Evolutionary conservation across 1,284 basidiomycete genomes (phyloP).

Genomic region (Trichosporon ovoides): DNA sequence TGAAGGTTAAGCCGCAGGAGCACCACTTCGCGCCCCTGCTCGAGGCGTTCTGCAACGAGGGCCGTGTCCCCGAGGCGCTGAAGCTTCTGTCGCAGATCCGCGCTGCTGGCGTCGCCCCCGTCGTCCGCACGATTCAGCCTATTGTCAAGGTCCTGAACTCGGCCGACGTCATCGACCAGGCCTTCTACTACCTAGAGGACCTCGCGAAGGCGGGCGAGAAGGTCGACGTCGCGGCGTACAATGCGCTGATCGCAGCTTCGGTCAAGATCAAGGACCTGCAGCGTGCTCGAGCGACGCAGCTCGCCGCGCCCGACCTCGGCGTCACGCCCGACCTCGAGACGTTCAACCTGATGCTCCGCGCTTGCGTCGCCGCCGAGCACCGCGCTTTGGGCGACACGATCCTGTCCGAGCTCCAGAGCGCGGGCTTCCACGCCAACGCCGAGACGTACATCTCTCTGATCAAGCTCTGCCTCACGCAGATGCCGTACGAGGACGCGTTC

Average conservation of each 20-base stretch:
- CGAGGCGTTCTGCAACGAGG: constrained; percentile 42
- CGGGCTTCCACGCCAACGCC: constrained; percentile 54
- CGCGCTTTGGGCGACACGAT: constrained; percentile 38
- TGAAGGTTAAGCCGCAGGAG: constrained; percentile 58
- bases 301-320: constrained; percentile 57
- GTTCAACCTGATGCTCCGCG: constrained; percentile 64
- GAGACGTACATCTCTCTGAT: constrained; percentile 65
- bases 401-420: constrained; percentile 32
- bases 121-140: constrained; percentile 32
- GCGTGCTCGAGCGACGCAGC: constrained; percentile 70
- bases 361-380: constrained; percentile 52
- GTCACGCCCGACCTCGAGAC: constrained; percentile 60
- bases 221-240: constrained; percentile 60
- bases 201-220: constrained; percentile 55
- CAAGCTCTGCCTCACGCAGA: constrained; percentile 62
- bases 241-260: constrained; percentile 62
- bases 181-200: constrained; percentile 62
- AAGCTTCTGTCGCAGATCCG: constrained; percentile 35
- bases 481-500: constrained; percentile 76
- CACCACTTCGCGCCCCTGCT: constrained; percentile 46
- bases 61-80: constrained; percentile 41
- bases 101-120: constrained; percentile 28
- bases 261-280: constrained; percentile 63
- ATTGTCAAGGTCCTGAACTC: constrained; percentile 55
- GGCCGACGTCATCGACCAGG: constrained; percentile 59